Evolutionary conservation across 495 filamentous ascomycete species (phyloP).

Genomic region (Penicillium ochrochloron): DNA sequence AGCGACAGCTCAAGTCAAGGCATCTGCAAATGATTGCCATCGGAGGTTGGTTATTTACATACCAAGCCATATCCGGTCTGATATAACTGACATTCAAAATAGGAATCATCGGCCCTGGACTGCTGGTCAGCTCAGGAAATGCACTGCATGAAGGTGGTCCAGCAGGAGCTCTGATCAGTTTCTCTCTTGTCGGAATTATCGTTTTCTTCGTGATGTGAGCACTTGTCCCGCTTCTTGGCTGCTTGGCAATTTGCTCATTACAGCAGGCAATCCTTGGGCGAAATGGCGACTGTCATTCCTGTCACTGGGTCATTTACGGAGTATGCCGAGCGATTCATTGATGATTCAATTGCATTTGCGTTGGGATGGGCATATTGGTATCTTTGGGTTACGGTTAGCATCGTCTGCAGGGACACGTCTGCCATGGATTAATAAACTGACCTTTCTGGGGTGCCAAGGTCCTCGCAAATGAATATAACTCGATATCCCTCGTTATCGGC

Average conservation of each 20-base stretch:
- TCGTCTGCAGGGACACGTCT: neutral
- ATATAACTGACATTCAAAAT: neutral
- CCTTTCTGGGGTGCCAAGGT: slow-evolving; percentile 25
- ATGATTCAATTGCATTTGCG: slow-evolving; percentile 56
- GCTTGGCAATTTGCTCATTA: neutral
- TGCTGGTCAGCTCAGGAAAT: neutral
- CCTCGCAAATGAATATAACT: slow-evolving; percentile 54
- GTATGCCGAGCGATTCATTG: slow-evolving; percentile 60
- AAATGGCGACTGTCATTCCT: slow-evolving; percentile 61
- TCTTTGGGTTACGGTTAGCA: neutral
- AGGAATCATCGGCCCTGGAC: neutral
- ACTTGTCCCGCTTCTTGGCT: neutral
- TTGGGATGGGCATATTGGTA: slow-evolving; percentile 64
- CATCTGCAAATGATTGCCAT: slow-evolving; percentile 76
- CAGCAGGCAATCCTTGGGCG: slow-evolving; percentile 53
- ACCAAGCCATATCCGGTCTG: too few relatives aligned
- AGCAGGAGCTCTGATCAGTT: slow-evolving; percentile 63
- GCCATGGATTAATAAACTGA: slow-evolving; percentile 4
- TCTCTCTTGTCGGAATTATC: slow-evolving; percentile 62
- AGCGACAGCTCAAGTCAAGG: neutral
- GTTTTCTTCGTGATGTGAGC: slow-evolving; percentile 63
- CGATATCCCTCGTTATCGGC: slow-evolving; percentile 49
- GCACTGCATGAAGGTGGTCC: neutral
- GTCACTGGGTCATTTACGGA: slow-evolving; percentile 61
- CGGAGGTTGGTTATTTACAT: slow-evolving; percentile 40